Percentiles rank a stretch among this genome's conserved stretches.
Conservation (phyloP, 768 basidiomycete genomes). For the Infundibulicybe gibba region DNA sequence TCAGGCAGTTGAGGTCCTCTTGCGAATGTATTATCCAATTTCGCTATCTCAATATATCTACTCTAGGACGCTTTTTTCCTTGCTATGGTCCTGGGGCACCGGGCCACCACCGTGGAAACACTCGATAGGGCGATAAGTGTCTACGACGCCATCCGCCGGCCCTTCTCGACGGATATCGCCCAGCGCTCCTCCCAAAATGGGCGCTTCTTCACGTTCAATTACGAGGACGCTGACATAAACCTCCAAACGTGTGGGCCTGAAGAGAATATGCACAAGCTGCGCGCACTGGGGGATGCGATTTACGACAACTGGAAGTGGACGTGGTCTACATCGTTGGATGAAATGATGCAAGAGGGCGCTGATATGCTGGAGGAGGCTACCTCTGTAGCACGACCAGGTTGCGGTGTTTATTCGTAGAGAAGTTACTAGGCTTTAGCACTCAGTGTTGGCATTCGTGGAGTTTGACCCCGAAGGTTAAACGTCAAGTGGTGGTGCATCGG, state of each 20-base stretch:
- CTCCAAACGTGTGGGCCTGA: slow-evolving; percentile 15
- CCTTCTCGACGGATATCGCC: slow-evolving; percentile 27
- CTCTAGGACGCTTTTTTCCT: slow-evolving; percentile 34
- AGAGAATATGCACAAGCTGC: slow-evolving; percentile 13
- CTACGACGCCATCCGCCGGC: slow-evolving; percentile 32
- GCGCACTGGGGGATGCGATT: slow-evolving; percentile 23
- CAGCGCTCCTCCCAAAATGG: slow-evolving; percentile 12
- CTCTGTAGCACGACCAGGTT: too few species aligned
- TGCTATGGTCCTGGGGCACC: slow-evolving; percentile 18
- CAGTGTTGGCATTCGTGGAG: too few species aligned
- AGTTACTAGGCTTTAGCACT: too few species aligned
- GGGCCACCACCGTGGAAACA: slow-evolving; percentile 7
- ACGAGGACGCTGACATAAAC: slow-evolving; percentile 13
- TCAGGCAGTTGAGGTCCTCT: slow-evolving; percentile 38
- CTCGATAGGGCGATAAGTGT: slow-evolving; percentile 21
- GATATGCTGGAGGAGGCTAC: slow-evolving; percentile 1
- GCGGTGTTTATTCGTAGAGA: too few species aligned
- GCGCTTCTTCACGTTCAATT: slow-evolving; percentile 10
- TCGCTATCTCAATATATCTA: not conserved
- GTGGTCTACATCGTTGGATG: slow-evolving; percentile 29
- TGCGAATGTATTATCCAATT: not conserved
- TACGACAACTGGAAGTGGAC: slow-evolving; percentile 38
- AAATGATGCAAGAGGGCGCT: slow-evolving; percentile 16
- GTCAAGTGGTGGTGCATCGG: too few species aligned
- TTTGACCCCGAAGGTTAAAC: too few species aligned